These are phyloP conservation scores for Clarireedia hainanense DNA, from an alignment of 2,329 filamentous ascomycete genomes.

Conservation along the genomic window DNA sequence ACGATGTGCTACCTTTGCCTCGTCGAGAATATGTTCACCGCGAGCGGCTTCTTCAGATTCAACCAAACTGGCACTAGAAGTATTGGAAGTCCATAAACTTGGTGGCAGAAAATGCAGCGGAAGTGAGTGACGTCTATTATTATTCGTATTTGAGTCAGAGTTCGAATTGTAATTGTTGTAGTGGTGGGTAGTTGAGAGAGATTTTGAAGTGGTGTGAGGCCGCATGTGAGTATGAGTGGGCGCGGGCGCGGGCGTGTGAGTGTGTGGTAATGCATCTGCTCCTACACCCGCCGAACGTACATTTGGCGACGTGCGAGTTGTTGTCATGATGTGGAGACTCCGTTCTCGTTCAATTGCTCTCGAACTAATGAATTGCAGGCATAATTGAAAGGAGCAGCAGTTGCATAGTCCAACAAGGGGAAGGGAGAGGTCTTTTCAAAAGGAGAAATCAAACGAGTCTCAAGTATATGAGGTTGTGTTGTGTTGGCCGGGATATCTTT, in stretches of 20 bases:
- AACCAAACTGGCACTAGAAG: constrained; percentile 26
- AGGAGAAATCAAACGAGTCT: too few species aligned
- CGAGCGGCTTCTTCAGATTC: constrained; percentile 29
- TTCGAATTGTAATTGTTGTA: neutral
- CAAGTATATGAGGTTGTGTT: neutral
- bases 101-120: constrained; percentile 28
- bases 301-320: neutral
- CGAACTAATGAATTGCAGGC: neutral
- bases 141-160: neutral
- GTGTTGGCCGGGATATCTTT: neutral
- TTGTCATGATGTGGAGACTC: constrained; percentile 6
- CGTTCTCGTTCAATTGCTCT: neutral
- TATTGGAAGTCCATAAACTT: constrained; percentile 26
- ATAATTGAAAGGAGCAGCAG: too few species aligned
- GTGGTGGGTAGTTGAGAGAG: neutral
- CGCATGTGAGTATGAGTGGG: constrained; percentile 2
- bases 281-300: constrained; percentile 2
- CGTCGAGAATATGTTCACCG: constrained; percentile 37
- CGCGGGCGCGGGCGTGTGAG: neutral
- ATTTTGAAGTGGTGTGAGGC: constrained; percentile 3
- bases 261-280: neutral
- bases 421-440: neutral
- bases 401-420: neutral
- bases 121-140: constrained; percentile 23
- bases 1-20: constrained; percentile 46